These are phyloP conservation scores for Gentiana straminea DNA, from an alignment of 257 asterid species.

Conservation along the genomic window DNA sequence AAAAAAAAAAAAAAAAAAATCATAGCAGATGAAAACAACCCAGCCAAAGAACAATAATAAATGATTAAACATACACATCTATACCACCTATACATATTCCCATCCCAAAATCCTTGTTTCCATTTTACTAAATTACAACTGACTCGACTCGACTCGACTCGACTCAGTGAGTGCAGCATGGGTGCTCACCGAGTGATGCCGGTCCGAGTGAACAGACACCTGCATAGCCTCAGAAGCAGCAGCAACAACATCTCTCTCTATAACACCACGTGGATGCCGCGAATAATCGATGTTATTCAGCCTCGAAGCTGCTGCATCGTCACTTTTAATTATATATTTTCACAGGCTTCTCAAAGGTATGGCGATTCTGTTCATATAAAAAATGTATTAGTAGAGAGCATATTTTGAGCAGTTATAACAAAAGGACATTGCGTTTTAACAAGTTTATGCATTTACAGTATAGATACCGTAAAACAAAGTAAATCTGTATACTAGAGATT, in stretches of 20 bases:
- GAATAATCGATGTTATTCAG: neutral
- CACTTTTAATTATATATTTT: constrained; percentile 43
- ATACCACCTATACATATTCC: constrained; percentile 9
- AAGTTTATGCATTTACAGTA: too few species aligned
- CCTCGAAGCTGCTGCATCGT: constrained; percentile 1
- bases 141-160: too few species aligned
- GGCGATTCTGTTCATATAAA: constrained; percentile 50
- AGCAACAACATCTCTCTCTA: too few species aligned
- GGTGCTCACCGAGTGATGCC: constrained; percentile 10
- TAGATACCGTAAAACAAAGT: too few species aligned
- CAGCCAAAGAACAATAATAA: neutral
- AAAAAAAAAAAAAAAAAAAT: too few species aligned
- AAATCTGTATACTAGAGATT: too few species aligned
- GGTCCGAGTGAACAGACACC: constrained; percentile 19
- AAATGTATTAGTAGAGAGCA: neutral
- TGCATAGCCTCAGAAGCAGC: constrained; percentile 1
- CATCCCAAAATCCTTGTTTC: constrained; percentile 17
- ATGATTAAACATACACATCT: constrained; percentile 12
- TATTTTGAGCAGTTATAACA: neutral
- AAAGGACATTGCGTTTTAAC: neutral
- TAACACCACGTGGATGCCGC: too few species aligned
- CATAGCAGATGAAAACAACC: neutral
- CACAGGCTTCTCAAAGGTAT: constrained; percentile 58
- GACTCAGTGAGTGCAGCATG: constrained; percentile 1
- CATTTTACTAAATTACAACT: constrained; percentile 15